A percentile compares a stretch with the other conserved stretches of the same genome.
phyloP scores from a whole-genome alignment of 1,139 yeast species.

The Geotrichum candidum region DNA sequence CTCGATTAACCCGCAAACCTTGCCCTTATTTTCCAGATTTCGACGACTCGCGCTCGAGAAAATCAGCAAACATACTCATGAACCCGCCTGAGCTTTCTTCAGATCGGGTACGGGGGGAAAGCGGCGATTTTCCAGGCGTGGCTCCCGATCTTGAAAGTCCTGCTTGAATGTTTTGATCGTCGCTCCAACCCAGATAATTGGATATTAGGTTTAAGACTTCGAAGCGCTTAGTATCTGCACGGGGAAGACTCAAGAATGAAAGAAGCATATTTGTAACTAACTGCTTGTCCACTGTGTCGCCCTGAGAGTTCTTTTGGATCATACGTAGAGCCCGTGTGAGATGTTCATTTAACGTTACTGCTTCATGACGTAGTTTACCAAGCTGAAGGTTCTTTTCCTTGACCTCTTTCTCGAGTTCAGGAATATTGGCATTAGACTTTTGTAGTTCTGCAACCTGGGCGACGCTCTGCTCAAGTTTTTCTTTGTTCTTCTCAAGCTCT shows the following conservation, averaged over 20 bases:
- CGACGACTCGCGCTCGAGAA: slow-evolving; percentile 60
- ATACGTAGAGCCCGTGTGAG: slow-evolving; percentile 81
- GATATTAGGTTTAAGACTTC: slow-evolving; percentile 84
- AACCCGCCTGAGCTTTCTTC: slow-evolving; percentile 55
- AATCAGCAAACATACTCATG: slow-evolving; percentile 85
- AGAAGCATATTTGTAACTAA: slow-evolving; percentile 78
- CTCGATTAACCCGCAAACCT: background rate
- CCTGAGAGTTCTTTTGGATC: slow-evolving; percentile 66
- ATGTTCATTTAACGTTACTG: slow-evolving; percentile 91
- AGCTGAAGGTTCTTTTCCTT: slow-evolving; percentile 73
- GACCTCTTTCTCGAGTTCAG: slow-evolving; percentile 45
- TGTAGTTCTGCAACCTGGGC: slow-evolving; percentile 27
- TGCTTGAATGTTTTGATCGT: slow-evolving; percentile 71
- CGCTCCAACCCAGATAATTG: slow-evolving; percentile 84
- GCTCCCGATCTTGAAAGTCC: slow-evolving; percentile 51
- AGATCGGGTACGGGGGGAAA: slow-evolving; percentile 26
- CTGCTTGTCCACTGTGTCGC: slow-evolving; percentile 79
- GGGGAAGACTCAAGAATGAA: slow-evolving; percentile 77
- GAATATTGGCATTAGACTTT: slow-evolving; percentile 28
- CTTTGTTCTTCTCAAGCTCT: background rate
- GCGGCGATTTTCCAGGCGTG: slow-evolving; percentile 25
- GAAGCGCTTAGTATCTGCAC: slow-evolving; percentile 91
- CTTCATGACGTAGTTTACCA: slow-evolving; percentile 91
- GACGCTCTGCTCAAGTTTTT: background rate
- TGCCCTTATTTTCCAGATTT: slow-evolving; percentile 2